These are phyloP conservation scores for Xylaria sp. DNA, from an alignment of 2,329 filamentous ascomycete genomes.

Conservation along the genomic window DNA sequence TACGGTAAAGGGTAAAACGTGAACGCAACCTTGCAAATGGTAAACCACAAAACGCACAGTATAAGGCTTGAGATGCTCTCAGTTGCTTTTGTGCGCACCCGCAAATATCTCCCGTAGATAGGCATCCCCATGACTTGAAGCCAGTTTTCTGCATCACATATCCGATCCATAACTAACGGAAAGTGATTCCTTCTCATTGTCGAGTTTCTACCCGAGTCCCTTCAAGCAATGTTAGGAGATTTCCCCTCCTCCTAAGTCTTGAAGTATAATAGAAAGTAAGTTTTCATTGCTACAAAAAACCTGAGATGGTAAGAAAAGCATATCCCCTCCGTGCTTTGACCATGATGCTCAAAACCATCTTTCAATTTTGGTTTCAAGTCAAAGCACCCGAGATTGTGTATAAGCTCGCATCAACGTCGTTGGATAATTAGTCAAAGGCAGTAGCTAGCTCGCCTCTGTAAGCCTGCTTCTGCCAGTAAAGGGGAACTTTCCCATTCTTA, in stretches of 20 bases:
- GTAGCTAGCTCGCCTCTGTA: slow-evolving; percentile 31
- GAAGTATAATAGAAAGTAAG: not conserved
- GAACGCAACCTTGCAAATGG: not conserved
- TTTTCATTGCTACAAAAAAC: not conserved
- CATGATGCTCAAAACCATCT: not conserved
- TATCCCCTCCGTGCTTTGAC: not conserved
- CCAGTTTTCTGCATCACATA: not conserved
- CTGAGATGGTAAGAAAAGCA: not conserved
- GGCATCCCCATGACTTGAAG: not conserved
- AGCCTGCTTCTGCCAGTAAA: slow-evolving; percentile 31
- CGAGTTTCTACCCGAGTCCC: not conserved
- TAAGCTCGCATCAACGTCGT: not conserved
- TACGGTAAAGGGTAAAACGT: not conserved
- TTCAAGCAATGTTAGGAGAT: not conserved
- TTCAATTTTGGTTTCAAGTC: not conserved
- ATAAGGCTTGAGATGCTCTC: not conserved
- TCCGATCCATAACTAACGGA: not conserved
- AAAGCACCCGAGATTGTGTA: not conserved
- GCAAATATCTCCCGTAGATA: not conserved
- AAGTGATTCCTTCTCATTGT: not conserved
- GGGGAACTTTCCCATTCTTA: slow-evolving; percentile 31
- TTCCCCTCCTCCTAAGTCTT: no score
- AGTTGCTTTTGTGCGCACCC: not conserved
- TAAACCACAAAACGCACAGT: not conserved
- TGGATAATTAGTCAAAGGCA: not conserved